phyloP scores from a whole-genome alignment of 176 grass and related monocot species.

The Triticum dicoccoides region DNA sequence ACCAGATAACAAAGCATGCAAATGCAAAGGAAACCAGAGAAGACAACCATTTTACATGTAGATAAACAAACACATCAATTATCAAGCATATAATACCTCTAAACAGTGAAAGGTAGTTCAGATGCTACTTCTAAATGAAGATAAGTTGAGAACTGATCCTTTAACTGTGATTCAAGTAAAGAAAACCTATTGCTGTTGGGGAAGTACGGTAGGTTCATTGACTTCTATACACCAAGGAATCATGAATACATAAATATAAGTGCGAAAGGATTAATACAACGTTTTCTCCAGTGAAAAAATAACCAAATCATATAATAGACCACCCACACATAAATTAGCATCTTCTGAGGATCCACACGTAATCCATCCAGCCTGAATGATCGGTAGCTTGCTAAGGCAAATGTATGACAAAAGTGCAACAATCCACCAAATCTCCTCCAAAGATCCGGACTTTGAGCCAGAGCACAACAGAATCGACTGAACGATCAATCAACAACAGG shows the following conservation, averaged over 20 bases:
- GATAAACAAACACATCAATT: not conserved
- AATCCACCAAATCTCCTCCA: not conserved
- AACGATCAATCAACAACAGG: not conserved
- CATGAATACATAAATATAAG: not conserved
- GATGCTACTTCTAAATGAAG: not conserved
- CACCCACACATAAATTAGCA: not conserved
- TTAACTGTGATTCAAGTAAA: not conserved
- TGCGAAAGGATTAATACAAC: not conserved
- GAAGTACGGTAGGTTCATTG: not conserved
- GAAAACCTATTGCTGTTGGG: not conserved
- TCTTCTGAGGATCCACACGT: not conserved
- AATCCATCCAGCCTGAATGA: not conserved
- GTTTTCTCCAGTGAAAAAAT: not conserved
- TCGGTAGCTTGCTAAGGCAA: not conserved
- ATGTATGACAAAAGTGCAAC: not conserved
- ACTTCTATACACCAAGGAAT: not conserved
- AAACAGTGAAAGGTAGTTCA: not conserved
- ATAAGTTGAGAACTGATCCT: not conserved
- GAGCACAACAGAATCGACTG: not conserved
- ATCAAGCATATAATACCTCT: too few species aligned
- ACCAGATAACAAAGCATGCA: not conserved
- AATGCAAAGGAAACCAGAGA: not conserved
- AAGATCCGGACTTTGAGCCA: not conserved
- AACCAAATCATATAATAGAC: not conserved
- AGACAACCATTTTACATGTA: not conserved